Evolutionary conservation across 495 filamentous ascomycete species (phyloP).

Genomic region (Aspergillus kassunensis): DNA sequence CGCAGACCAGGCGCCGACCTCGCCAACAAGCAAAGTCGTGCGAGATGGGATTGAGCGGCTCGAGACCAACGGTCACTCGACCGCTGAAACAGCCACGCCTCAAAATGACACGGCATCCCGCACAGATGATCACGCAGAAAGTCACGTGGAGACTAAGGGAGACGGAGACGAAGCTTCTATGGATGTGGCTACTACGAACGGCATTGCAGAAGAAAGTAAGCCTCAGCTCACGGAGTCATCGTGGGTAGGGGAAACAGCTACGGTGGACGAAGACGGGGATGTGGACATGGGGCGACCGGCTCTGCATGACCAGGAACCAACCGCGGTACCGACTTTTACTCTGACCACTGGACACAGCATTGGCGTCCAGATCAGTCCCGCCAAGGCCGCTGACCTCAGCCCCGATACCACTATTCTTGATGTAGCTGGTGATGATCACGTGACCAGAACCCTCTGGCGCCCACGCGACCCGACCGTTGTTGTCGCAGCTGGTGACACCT

Average conservation of each 20-base stretch:
- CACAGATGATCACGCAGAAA: slow-evolving; percentile 57
- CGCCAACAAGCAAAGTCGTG: slow-evolving; percentile 36
- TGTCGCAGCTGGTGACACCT: slow-evolving; percentile 70
- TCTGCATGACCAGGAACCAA: slow-evolving; percentile 30
- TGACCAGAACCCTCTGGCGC: slow-evolving; percentile 74
- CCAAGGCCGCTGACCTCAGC: slow-evolving; percentile 60
- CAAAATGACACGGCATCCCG: slow-evolving; percentile 26
- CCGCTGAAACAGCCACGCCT: slow-evolving; percentile 24
- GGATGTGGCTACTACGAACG: slow-evolving; percentile 41
- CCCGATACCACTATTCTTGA: slow-evolving; percentile 62
- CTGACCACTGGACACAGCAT: slow-evolving; percentile 63
- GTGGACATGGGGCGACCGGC: slow-evolving; percentile 37
- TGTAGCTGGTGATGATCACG: slow-evolving; percentile 56
- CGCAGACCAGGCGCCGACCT: slow-evolving; percentile 27
- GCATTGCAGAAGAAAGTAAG: slow-evolving; percentile 39
- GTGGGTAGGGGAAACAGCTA: slow-evolving; percentile 11
- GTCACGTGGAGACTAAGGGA: slow-evolving; percentile 58
- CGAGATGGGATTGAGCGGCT: slow-evolving; percentile 42
- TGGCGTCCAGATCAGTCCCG: slow-evolving; percentile 59
- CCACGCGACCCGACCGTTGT: slow-evolving; percentile 70
- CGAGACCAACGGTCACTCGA: slow-evolving; percentile 42
- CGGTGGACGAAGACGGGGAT: slow-evolving; percentile 41
- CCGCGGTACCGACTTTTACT: slow-evolving; percentile 48
- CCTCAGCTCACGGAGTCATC: slow-evolving; percentile 33
- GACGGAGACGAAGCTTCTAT: slow-evolving; percentile 55